phyloP scores from a whole-genome alignment of 2,329 filamentous ascomycete species.

The Microsporum audouinii region DNA sequence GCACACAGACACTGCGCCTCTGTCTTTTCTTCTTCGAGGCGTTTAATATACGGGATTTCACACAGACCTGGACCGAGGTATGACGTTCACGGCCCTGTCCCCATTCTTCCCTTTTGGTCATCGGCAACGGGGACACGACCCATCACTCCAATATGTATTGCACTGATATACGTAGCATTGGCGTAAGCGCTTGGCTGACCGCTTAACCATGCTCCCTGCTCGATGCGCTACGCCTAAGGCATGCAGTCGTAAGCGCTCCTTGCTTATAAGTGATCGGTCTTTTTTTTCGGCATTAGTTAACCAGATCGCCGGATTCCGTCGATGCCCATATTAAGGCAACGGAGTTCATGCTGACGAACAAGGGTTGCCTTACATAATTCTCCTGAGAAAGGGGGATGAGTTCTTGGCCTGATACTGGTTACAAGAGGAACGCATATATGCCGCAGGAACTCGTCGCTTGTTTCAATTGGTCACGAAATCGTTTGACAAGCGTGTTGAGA shows the following conservation, averaged over 20 bases:
- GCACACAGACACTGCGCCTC: too few relatives aligned
- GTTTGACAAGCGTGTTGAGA: slow-evolving; percentile 3
- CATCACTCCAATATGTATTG: not conserved
- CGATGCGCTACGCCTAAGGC: not conserved
- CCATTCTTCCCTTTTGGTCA: not conserved
- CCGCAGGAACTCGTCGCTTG: not conserved
- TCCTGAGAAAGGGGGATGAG: not conserved
- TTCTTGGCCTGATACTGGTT: not conserved
- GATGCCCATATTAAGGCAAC: not conserved
- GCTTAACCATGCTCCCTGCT: not conserved
- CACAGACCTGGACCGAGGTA: not conserved
- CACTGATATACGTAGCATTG: not conserved
- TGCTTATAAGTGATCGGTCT: not conserved
- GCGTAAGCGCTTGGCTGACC: not conserved
- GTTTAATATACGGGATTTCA: not conserved
- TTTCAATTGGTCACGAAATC: not conserved
- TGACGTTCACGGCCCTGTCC: not conserved
- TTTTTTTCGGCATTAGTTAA: not conserved
- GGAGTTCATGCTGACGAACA: not conserved
- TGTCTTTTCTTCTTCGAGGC: not conserved
- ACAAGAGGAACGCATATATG: not conserved
- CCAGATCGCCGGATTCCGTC: slow-evolving; percentile 1
- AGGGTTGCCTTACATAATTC: not conserved
- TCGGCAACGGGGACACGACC: not conserved
- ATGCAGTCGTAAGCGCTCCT: not conserved